These are phyloP conservation scores for Mycosarcoma mackinlayi DNA, from an alignment of 1,284 basidiomycete species.

Conservation along the genomic window DNA sequence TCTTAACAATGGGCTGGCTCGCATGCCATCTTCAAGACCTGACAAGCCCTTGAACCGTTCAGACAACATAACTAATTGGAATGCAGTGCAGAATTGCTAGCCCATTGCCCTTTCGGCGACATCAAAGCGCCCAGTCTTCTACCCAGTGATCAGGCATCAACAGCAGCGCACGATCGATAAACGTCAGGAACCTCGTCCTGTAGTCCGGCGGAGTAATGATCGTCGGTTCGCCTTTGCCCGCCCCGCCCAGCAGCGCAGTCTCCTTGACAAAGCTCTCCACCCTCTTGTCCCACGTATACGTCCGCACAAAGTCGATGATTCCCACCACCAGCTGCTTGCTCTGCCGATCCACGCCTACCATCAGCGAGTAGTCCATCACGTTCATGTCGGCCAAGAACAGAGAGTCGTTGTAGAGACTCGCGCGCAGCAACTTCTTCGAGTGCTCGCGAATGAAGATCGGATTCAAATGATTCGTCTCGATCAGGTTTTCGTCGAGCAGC, in stretches of 20 bases:
- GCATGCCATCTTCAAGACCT: background rate
- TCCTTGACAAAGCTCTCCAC: conserved; percentile 98
- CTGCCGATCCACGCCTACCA: conserved; percentile 79
- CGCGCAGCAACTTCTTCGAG: conserved; percentile 88
- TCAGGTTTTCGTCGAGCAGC: conserved; percentile 90
- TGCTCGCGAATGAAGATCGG: conserved; percentile 96
- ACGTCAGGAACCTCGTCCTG: conserved; percentile 64
- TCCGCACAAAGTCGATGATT: conserved; percentile 95
- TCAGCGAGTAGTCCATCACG: conserved; percentile 95
- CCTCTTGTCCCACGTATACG: conserved; percentile 98
- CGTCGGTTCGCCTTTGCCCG: conserved; percentile 64
- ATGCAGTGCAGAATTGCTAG: background rate
- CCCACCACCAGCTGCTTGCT: conserved; percentile 77
- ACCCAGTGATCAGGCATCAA: conserved; percentile 63
- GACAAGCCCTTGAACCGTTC: too few species aligned
- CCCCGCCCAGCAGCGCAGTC: conserved; percentile 82
- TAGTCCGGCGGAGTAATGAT: conserved; percentile 67
- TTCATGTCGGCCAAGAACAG: conserved; percentile 91
- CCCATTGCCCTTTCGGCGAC: background rate
- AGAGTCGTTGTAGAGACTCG: conserved; percentile 88
- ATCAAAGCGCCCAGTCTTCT: conserved; percentile 50
- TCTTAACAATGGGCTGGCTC: background rate
- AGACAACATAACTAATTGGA: too few species aligned
- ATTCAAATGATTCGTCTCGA: conserved; percentile 72
- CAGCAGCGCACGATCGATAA: conserved; percentile 61